A percentile compares a stretch with the other conserved stretches of the same genome.
These are phyloP conservation scores for Russula emetica DNA, from an alignment of 768 basidiomycete genomes.

Conservation along the genomic window DNA sequence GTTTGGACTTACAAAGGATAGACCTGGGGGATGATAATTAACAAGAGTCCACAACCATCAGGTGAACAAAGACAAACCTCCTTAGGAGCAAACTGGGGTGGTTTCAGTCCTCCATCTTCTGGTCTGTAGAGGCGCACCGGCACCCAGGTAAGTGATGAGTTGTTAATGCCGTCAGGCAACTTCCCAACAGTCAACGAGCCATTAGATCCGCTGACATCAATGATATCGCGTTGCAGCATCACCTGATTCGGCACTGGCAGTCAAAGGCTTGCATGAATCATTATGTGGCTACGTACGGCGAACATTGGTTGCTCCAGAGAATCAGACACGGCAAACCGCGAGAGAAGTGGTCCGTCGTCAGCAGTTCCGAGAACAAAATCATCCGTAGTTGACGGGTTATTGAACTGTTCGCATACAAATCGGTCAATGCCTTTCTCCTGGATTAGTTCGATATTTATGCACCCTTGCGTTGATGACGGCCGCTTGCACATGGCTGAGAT, in stretches of 20 bases:
- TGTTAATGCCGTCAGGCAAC: conserved; percentile 49
- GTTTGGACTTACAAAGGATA: conserved; percentile 21
- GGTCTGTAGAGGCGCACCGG: conserved; percentile 53
- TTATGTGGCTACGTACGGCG: conserved; percentile 35
- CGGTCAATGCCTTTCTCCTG: not conserved
- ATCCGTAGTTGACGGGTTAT: conserved; percentile 19
- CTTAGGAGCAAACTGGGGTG: conserved; percentile 51
- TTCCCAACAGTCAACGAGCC: conserved; percentile 64
- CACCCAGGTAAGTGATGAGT: conserved; percentile 59
- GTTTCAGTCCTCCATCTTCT: conserved; percentile 49
- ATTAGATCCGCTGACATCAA: conserved; percentile 65
- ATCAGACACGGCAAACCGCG: conserved; percentile 34
- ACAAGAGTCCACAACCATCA: not conserved
- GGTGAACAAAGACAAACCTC: conserved; percentile 44
- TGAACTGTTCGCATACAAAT: conserved; percentile 15
- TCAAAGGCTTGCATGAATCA: not conserved
- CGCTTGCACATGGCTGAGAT: conserved; percentile 17
- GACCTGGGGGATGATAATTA: conserved; percentile 28
- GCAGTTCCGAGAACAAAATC: conserved; percentile 16
- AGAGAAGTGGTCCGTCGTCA: conserved; percentile 35
- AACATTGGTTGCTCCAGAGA: conserved; percentile 44
- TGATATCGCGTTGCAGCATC: conserved; percentile 61
- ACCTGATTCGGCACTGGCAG: conserved; percentile 2
- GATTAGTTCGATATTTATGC: not conserved
- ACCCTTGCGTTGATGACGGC: conserved; percentile 17